Evolutionary conservation across 2,329 filamentous ascomycete genomes (phyloP), one percentile per base, ranked within the genome.

Genomic region (Phoma sp.): DNA sequence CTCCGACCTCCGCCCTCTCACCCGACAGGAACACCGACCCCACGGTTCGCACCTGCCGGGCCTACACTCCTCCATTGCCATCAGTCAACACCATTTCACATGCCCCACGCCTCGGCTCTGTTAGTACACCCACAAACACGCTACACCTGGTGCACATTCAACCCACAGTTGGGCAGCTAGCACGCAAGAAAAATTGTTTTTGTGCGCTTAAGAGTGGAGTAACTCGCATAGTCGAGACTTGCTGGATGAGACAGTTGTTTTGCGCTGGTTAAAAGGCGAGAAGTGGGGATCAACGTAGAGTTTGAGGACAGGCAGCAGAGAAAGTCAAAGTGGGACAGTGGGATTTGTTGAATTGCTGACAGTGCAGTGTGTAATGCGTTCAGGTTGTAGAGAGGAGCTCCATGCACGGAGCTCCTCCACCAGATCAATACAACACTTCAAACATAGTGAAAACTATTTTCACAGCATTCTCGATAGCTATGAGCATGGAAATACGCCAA

Each of bases 21-120:
- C 21, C 48, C 45, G 33, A 18, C 18, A 23, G 7, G 14, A 15
- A 6, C 29, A 25, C 49, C 33, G 30, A 47, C 43, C 45, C 32
- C 45, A 49, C 40, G 17, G 28, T 28, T 36, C 15, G 25, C 32
- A 21, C 39, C 28, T 34, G 23, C 20, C 48, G 34, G 25, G 43
- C 18, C 39, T 42, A 32, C 53, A 33, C 32, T 15, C 12, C 15
- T n/a, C 25, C 21, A 23, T 46, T 26, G 34, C 40, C 28, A 48
- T 39, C 48, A 47, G 33, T 30, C 38, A 42, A 26, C 23, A 25
- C 29, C 20, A 34, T 40, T 40, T 40, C 49, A 48, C 48, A 28
- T 43, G 48, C 33, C 28, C 34, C 14, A n/a, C 32, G 15, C 42
- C 53, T 52, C 42, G 53, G 42, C 48, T 43, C 11, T 29, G 15